Conservation (phyloP, 176 grass and related monocot genomes). For the Zea mays region DNA sequence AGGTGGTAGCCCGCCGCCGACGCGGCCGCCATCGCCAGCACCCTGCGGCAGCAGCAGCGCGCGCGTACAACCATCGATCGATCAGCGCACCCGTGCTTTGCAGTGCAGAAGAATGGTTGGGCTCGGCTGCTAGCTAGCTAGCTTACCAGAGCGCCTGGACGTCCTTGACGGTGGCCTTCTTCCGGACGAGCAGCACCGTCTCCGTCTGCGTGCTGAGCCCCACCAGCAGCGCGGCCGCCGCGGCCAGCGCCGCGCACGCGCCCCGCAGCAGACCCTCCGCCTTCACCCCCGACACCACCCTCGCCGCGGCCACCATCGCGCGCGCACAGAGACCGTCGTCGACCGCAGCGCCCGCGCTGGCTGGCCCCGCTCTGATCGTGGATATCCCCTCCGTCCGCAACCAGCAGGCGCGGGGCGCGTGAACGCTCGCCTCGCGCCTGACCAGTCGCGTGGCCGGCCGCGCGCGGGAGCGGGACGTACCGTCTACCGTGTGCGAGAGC, state of each 20-base stretch:
- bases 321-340: too few species aligned
- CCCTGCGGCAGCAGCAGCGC: background rate
- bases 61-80: too few species aligned
- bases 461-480: too few species aligned
- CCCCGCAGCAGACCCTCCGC: constrained; percentile 54
- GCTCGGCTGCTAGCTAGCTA: background rate
- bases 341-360: too few species aligned
- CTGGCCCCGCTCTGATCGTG: too few species aligned
- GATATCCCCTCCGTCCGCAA: too few species aligned
- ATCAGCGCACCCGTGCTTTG: too few species aligned
- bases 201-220: constrained; percentile 69
- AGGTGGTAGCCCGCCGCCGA: constrained; percentile 71
- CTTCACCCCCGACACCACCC: constrained; percentile 38
- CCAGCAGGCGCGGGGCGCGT: too few species aligned
- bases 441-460: too few species aligned
- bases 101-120: too few species aligned
- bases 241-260: constrained; percentile 50
- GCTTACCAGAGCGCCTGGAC: constrained; percentile 69
- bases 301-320: background rate
- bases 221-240: constrained; percentile 65
- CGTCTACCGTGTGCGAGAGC: too few species aligned
- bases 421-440: too few species aligned
- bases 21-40: constrained; percentile 41
- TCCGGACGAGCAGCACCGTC: constrained; percentile 56
- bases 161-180: constrained; percentile 68